phyloP scores from a whole-genome alignment of 129 eudicot species.

The sunflower (Helianthus annuus) region HanXRQr2.0-SUNRISE NC_035441.2:99275611-99276110 shows the following conservation, averaged over 20 bases:
- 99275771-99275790: too few relatives aligned
- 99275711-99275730: too few relatives aligned
- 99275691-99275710: too few relatives aligned
- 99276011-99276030: constrained; percentile 80
- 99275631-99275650: too few relatives aligned
- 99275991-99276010: constrained; percentile 86
- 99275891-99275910: constrained; percentile 21
- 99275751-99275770: too few relatives aligned
- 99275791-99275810: constrained; percentile 71
- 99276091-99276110: too few relatives aligned
- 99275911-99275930: background rate
- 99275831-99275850: constrained; percentile 88
- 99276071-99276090: constrained; percentile 23
- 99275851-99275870: constrained; percentile 81
- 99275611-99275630: too few relatives aligned
- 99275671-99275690: too few relatives aligned
- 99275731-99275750: too few relatives aligned
- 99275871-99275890: constrained; percentile 34
- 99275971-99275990: constrained; percentile 68
- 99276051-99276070: constrained; percentile 82
- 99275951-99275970: constrained; percentile 88
- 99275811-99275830: constrained; percentile 58
- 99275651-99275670: too few relatives aligned
- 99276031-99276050: constrained; percentile 71
- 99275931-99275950: constrained; percentile 7